Percentiles rank a stretch among this genome's conserved stretches.
These are phyloP conservation scores for Coemansia sp. DNA, from an alignment of 192 early-diverging fungal species.

Conservation along the genomic window DNA sequence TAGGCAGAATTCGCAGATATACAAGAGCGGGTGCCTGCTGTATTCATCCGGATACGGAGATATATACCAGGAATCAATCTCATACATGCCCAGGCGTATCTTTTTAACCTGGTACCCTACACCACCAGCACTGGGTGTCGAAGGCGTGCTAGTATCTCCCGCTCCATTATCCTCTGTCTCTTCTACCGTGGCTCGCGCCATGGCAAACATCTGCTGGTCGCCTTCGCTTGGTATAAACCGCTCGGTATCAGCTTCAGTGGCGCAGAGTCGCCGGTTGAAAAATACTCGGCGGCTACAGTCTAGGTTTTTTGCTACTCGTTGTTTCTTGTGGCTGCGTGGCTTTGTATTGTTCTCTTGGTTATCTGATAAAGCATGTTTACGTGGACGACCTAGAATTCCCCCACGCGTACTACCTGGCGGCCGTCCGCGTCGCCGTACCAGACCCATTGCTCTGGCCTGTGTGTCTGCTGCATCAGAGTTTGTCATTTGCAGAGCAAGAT, in stretches of 20 bases:
- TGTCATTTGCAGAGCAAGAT: constrained; percentile 5
- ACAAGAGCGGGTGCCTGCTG: constrained; percentile 69
- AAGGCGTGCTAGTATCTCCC: constrained; percentile 18
- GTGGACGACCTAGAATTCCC: too few relatives aligned
- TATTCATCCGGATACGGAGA: constrained; percentile 98
- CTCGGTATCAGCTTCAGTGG: constrained; percentile 53
- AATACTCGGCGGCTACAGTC: constrained; percentile 26
- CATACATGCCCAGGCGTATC: constrained; percentile 77
- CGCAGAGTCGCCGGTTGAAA: constrained; percentile 45
- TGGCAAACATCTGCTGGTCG: constrained; percentile 56
- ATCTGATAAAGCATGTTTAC: too few relatives aligned
- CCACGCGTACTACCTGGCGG: constrained; percentile 2
- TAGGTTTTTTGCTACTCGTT: background rate
- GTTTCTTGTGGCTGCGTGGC: constrained; percentile 34
- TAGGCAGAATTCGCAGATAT: constrained; percentile 95
- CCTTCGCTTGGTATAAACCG: constrained; percentile 51
- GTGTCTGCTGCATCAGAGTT: constrained; percentile 1
- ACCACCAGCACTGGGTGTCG: constrained; percentile 16
- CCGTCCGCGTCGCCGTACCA: constrained; percentile 5
- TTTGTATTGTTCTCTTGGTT: too few relatives aligned
- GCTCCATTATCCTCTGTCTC: constrained; percentile 16
- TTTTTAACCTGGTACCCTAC: constrained; percentile 47
- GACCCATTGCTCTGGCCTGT: background rate
- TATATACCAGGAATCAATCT: constrained; percentile 92
- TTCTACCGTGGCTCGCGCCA: constrained; percentile 44